Conservation (phyloP, 768 basidiomycete genomes). For the Hemileccinum impolitum region DNA sequence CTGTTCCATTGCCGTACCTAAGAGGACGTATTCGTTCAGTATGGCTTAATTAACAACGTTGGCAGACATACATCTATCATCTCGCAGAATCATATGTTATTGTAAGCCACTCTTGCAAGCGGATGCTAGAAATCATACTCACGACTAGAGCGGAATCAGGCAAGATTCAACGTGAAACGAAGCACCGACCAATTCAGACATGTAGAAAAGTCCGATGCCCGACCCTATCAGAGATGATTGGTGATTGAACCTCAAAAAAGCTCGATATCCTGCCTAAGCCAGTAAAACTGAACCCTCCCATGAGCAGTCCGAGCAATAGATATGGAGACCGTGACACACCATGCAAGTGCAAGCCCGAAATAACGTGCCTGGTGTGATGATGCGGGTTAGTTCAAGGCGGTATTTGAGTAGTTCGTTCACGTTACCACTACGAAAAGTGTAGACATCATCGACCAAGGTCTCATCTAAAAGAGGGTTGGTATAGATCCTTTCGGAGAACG, state of each 20-base stretch:
- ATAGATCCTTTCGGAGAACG: background rate
- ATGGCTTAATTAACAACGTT: background rate
- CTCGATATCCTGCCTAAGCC: constrained; percentile 1
- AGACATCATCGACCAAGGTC: constrained; percentile 8
- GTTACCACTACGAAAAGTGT: constrained; percentile 12
- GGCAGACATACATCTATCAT: constrained; percentile 4
- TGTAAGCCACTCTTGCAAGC: background rate
- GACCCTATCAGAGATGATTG: background rate
- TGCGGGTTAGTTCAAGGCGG: background rate
- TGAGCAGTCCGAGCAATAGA: background rate
- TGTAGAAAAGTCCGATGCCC: background rate
- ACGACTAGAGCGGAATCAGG: constrained; percentile 6
- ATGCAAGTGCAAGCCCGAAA: constrained; percentile 2
- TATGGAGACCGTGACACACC: constrained; percentile 1
- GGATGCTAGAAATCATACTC: background rate
- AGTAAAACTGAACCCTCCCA: background rate
- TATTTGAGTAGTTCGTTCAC: background rate
- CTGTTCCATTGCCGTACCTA: background rate
- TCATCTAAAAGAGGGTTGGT: constrained; percentile 3
- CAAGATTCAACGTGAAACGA: background rate
- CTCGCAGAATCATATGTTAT: background rate
- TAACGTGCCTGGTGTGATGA: constrained; percentile 5
- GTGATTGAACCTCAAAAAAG: background rate
- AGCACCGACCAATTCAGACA: constrained; percentile 1
- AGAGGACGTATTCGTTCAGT: background rate